Evolutionary conservation across 768 basidiomycete species (phyloP).

Genomic region (Trametes punicea): DNA sequence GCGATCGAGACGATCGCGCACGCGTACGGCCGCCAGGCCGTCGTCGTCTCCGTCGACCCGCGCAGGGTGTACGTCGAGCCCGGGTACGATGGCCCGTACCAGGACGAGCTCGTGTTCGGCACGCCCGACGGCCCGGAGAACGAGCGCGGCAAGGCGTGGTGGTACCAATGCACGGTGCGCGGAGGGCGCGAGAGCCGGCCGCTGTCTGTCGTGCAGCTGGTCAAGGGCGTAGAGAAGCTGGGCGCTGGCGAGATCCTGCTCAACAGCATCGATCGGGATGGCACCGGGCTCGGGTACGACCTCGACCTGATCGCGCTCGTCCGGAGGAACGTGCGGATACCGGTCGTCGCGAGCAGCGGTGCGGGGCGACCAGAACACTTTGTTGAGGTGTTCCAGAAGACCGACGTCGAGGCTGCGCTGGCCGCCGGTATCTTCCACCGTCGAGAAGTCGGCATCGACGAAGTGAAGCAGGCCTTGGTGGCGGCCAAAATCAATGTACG

Average conservation of each 20-base stretch:
- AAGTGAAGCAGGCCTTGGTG: constrained; percentile 66
- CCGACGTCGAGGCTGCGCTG: constrained; percentile 84
- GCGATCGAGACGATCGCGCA: constrained; percentile 91
- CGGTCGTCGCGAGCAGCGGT: constrained; percentile 93
- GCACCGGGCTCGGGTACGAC: constrained; percentile 84
- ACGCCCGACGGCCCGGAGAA: constrained; percentile 43
- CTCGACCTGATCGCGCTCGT: constrained; percentile 76
- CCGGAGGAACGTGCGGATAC: constrained; percentile 74
- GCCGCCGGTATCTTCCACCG: constrained; percentile 98
- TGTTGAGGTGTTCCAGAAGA: constrained; percentile 76
- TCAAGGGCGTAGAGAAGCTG: constrained; percentile 80
- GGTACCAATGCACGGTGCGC: constrained; percentile 98
- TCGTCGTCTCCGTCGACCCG: constrained; percentile 97
- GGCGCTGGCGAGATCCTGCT: constrained; percentile 95
- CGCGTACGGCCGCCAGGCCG: constrained; percentile 92
- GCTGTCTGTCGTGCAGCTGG: constrained; percentile 89
- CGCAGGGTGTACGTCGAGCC: constrained; percentile 77
- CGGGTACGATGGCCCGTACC: constrained; percentile 66
- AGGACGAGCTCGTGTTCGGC: constrained; percentile 53
- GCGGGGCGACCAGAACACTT: constrained; percentile 85
- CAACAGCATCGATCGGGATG: constrained; percentile 96
- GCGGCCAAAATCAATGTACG: constrained; percentile 50
- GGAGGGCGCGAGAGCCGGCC: constrained; percentile 84
- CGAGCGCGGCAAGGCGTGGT: constrained; percentile 81
- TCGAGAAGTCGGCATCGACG: constrained; percentile 75